Conservation (phyloP, 805 yeast genomes). For the Ogataea parapolymorpha region DNA sequence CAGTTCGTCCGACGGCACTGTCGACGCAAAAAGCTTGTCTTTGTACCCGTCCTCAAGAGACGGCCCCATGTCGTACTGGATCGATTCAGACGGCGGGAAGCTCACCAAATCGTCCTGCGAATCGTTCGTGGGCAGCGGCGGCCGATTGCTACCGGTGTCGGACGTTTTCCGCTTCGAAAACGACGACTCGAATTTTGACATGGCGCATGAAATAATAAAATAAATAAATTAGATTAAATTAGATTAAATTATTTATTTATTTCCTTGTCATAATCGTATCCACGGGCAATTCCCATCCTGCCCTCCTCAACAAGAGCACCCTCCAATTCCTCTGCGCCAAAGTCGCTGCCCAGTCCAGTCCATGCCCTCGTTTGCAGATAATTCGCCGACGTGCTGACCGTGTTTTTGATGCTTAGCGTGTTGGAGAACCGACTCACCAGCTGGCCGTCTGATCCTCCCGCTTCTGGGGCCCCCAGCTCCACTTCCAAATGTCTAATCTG, state of each 20-base stretch:
- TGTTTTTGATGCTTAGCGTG: conserved; percentile 63
- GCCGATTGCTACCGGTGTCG: background rate
- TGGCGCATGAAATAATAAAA: conserved; percentile 5
- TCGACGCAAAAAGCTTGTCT: conserved; percentile 7
- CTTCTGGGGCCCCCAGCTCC: conserved; percentile 36
- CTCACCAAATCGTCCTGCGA: background rate
- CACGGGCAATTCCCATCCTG: conserved; percentile 83
- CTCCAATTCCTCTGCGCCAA: conserved; percentile 38
- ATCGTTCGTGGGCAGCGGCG: background rate
- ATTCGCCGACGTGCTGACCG: conserved; percentile 86
- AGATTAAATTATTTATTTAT: background rate
- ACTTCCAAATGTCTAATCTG: conserved; percentile 61
- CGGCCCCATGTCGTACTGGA: conserved; percentile 21
- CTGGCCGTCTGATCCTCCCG: conserved; percentile 28
- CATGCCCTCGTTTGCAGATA: conserved; percentile 69
- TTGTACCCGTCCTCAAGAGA: conserved; percentile 20
- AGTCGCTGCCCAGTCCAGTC: conserved; percentile 93
- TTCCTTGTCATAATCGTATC: conserved; percentile 51
- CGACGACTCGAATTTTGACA: conserved; percentile 22
- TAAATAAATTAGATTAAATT: too few species aligned
- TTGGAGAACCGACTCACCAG: conserved; percentile 56
- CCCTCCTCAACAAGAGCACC: conserved; percentile 87
- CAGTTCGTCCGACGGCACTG: conserved; percentile 4
- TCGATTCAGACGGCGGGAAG: conserved; percentile 1
- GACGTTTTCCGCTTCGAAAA: conserved; percentile 15